Percentiles rank a stretch among this genome's conserved stretches.
These are phyloP conservation scores for Fraxinus angustifolia DNA, from an alignment of 305 asterid species.

Conservation along the genomic window DNA sequence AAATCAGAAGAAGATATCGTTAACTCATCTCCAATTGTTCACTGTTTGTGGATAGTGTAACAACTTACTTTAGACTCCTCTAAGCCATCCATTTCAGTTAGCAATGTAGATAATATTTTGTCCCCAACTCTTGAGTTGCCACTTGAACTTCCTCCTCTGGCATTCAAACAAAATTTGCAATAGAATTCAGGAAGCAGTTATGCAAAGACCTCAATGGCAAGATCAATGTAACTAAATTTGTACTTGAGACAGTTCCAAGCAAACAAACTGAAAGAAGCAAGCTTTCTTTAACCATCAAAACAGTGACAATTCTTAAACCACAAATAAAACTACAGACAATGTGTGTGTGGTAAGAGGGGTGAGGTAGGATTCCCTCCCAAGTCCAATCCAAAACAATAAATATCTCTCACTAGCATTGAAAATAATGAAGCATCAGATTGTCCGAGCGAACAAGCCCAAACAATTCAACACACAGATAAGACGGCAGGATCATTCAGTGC, in stretches of 20 bases:
- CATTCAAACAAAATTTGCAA: conserved; percentile 16
- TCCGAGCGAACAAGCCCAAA: neutral
- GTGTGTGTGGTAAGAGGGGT: neutral
- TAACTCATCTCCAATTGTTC: neutral
- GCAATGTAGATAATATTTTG: conserved; percentile 77
- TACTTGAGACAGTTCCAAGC: neutral
- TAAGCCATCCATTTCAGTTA: conserved; percentile 97
- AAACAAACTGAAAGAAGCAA: neutral
- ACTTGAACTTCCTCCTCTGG: conserved; percentile 71
- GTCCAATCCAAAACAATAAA: neutral
- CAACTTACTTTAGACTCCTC: conserved; percentile 78
- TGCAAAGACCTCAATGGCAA: neutral
- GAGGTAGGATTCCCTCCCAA: neutral
- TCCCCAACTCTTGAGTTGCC: conserved; percentile 79
- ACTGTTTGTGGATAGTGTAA: neutral
- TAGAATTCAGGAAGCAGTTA: neutral
- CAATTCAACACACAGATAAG: neutral
- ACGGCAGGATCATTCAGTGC: neutral
- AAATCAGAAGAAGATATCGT: neutral
- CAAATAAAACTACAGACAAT: neutral
- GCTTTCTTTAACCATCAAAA: neutral
- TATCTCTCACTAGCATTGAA: neutral
- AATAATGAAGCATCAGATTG: neutral
- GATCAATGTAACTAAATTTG: neutral
- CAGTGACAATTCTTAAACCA: neutral